These are phyloP conservation scores for Lophiostoma macrostomum DNA, from an alignment of 495 filamentous ascomycete species.

Conservation along the genomic window DNA sequence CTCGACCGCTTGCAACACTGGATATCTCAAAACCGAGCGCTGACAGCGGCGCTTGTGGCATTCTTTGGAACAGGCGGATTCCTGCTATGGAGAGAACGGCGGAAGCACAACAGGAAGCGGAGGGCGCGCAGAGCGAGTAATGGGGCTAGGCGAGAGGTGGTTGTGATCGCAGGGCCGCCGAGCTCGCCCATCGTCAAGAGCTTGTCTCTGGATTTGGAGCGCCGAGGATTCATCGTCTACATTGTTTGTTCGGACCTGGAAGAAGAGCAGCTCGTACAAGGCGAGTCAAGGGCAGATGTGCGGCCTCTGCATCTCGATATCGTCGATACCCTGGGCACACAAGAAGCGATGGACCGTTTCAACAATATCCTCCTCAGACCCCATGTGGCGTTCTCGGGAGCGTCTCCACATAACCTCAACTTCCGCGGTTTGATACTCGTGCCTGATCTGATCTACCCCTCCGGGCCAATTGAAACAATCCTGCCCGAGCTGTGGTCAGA, in stretches of 20 bases:
- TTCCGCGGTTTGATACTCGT: conserved; percentile 78
- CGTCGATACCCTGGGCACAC: conserved; percentile 52
- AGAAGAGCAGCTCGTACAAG: conserved; percentile 76
- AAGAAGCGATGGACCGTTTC: conserved; percentile 63
- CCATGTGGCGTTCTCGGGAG: conserved; percentile 66
- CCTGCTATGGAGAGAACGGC: conserved; percentile 60
- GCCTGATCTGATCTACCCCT: conserved; percentile 65
- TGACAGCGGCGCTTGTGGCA: conserved; percentile 64
- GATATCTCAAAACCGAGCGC: conserved; percentile 64
- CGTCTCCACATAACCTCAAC: conserved; percentile 67
- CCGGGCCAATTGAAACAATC: conserved; percentile 77
- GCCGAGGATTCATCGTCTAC: conserved; percentile 90
- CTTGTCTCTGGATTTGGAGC: conserved; percentile 79
- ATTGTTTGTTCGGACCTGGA: conserved; percentile 74
- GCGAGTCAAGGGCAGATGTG: conserved; percentile 74
- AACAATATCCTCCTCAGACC: conserved; percentile 65
- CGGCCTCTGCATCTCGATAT: conserved; percentile 78
- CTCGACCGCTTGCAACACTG: conserved; percentile 55
- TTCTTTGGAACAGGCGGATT: conserved; percentile 67
- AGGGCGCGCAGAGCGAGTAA: conserved; percentile 73
- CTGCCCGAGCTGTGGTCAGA: conserved; percentile 80
- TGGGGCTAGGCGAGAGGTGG: conserved; percentile 85
- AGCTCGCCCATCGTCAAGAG: conserved; percentile 76
- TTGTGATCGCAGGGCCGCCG: conserved; percentile 81
- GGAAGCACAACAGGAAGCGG: conserved; percentile 59